Evolutionary conservation across 306 rosid genomes (phyloP), one percentile per base, ranked within the genome.

Genomic region (Ochetophila trinervis): DNA sequence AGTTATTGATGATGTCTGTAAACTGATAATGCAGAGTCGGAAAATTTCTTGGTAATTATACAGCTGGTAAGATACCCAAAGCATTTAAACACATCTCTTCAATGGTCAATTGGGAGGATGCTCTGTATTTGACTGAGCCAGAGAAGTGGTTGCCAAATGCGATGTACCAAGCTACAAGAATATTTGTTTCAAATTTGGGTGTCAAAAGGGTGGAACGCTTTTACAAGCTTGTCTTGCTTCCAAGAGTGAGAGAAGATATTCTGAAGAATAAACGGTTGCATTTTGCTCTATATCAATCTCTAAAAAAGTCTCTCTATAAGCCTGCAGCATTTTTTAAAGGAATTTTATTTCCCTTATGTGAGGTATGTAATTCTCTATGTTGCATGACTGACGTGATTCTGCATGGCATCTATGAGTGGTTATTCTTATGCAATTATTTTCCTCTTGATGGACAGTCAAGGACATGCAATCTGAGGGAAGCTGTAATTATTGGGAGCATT

Each of bases 71-170:
- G 82, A 62, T 93, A 34, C 98, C 98, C 63, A 85, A 82, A 73
- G 85, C 93, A 54, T 80, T 93, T 66, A 93, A 93, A 63, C 84
- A 65, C 77, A 87, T 93, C 60, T 83, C 96, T 58, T 70, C 95
- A 23, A 69, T 84, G 89, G 64, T 68, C 49, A 83, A 57, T 10
- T 93, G 96, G 98, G 98, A 93, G 74, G 89, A 87, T 74, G 71
- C 81, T 57, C 68, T 93, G n/a, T 86, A 89, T 71, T 19, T 89
- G 47, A 93, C 97, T 8, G 93, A 87, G 78, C 98, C 98, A 48
- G 90, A 89, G 58, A 89, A 86, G 14, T 93, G 97, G 98, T 93
- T 97, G 8, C 96, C 98, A 51, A 84, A 85, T 83, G 97, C 96
- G 1, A 68, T 89, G 80, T 93, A 72, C 73, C 97, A 89, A 78